phyloP scores from a whole-genome alignment of 176 grass and related monocot species.

The Olyra latifolia region DNA sequence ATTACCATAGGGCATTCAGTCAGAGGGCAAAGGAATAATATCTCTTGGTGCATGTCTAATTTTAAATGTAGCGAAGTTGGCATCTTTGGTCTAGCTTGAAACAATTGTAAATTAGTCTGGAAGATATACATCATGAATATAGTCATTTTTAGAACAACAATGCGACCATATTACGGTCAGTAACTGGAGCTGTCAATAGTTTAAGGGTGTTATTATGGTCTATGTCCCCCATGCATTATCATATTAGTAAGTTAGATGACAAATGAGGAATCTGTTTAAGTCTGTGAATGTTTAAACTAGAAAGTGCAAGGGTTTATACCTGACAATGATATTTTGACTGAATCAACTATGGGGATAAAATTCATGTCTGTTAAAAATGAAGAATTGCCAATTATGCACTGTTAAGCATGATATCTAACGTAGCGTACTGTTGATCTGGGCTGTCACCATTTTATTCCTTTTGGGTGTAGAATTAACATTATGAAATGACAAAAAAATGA shows the following conservation, averaged over 20 bases:
- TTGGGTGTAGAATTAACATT: background rate
- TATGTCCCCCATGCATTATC: background rate
- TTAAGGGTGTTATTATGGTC: background rate
- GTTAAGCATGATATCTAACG: slow-evolving; percentile 4
- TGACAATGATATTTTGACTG: slow-evolving; percentile 1
- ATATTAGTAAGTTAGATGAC: background rate
- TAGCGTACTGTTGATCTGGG: background rate
- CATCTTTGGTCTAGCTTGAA: slow-evolving; percentile 15
- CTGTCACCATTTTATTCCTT: background rate
- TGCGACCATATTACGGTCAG: background rate
- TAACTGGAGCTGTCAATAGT: slow-evolving; percentile 10
- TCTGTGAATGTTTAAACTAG: background rate
- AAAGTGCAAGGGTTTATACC: background rate
- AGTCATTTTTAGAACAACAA: background rate
- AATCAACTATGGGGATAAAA: background rate
- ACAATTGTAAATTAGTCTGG: slow-evolving; percentile 6
- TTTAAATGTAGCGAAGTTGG: slow-evolving; percentile 14
- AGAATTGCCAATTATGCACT: background rate
- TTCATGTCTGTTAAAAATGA: slow-evolving; percentile 6
- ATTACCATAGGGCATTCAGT: background rate
- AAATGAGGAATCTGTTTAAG: background rate
- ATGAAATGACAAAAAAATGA: background rate
- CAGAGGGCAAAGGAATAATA: background rate
- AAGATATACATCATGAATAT: slow-evolving; percentile 18
- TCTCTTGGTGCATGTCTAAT: slow-evolving; percentile 7